Base-by-base conservation (phyloP, 2,329 filamentous ascomycete genomes). In the Epichloe sylvatica region DNA sequence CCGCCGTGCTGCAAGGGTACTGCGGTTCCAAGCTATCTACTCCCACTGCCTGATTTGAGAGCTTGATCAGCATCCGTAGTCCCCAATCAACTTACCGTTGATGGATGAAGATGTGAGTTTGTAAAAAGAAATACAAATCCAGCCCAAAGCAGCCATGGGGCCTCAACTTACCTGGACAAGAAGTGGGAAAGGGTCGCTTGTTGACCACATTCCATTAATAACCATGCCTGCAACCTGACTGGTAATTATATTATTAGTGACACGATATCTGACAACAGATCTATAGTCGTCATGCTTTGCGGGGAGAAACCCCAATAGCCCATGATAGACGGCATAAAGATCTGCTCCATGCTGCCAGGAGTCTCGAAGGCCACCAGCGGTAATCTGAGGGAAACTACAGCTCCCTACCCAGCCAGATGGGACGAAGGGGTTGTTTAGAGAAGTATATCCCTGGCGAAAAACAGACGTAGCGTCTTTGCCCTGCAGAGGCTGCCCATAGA, bases 371-470 rank as follows among this genome's bases (percentile, higher is more conserved):
- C 87, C 86, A 17, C 68, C 74, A 1, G 75, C 67, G 0, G 85
- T 89, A 58, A 92, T 85, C 63, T 92, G 87, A 0, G 86, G 87
- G 61, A 91, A 92, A 56, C 84, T 80, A 57, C 87, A 92, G 12
- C 77, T 81, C 2, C 85, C 84, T 39, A 79, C 74, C 70, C 84
- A 89, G 3, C 84, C 85, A 1, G 72, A 60, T 0, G 79, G 75
- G 3, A 71, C 61, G 58, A 87, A 84, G 0, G 85, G 83, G 60
- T 90, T 91, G 17, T 75, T 68, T 0, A 74, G 58, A 3, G 76
- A 80, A 12, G 71, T 75, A 61, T 77, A 81, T 0, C 80, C 74
- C 49, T 75, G 70, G 81, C 84, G 88, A 67, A 83, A 86, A 1
- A 76, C 75, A 41, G 70, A 65, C 1, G 78, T 74, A 1, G 78